phyloP scores from a whole-genome alignment of 139 green algal species.

The Chlorella sp. region DNA sequence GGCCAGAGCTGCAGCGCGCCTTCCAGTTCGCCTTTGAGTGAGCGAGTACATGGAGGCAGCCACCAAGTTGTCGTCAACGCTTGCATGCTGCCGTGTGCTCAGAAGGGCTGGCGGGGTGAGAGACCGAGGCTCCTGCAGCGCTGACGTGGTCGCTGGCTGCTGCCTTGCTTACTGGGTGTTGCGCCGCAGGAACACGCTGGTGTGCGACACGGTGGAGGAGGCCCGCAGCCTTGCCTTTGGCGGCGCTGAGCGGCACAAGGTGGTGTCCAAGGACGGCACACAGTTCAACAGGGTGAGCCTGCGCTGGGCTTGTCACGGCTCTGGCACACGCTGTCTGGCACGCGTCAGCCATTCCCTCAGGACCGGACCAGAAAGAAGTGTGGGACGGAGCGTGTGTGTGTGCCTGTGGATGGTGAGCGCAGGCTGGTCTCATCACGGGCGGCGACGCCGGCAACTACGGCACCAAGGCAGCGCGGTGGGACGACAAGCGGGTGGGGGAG shows the following conservation, averaged over 20 bases:
- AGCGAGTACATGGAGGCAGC: no score
- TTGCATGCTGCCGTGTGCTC: background rate
- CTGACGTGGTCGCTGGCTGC: no score
- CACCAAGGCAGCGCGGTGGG: conserved; percentile 44
- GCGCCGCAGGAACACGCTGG: conserved; percentile 72
- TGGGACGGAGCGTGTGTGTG: no score
- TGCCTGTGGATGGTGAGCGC: no score
- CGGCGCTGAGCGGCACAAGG: conserved; percentile 51
- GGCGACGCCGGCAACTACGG: conserved; percentile 24
- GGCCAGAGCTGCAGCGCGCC: conserved; percentile 53
- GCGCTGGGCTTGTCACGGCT: background rate
- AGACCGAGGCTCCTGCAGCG: no score
- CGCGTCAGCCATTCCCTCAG: background rate
- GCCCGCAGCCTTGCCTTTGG: conserved; percentile 66
- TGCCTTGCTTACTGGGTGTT: no score
- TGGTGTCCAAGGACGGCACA: conserved; percentile 79
- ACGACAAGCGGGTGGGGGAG: conserved; percentile 46
- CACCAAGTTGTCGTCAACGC: background rate
- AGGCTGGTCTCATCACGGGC: conserved; percentile 25
- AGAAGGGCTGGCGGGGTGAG: no score
- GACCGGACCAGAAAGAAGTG: no score
- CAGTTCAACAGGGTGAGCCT: conserved; percentile 63
- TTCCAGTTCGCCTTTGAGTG: conserved; percentile 69
- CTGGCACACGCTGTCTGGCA: background rate
- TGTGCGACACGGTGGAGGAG: conserved; percentile 82